Base-by-base conservation (phyloP, 805 yeast species). In the Pichia nanzhaoensis region DNA sequence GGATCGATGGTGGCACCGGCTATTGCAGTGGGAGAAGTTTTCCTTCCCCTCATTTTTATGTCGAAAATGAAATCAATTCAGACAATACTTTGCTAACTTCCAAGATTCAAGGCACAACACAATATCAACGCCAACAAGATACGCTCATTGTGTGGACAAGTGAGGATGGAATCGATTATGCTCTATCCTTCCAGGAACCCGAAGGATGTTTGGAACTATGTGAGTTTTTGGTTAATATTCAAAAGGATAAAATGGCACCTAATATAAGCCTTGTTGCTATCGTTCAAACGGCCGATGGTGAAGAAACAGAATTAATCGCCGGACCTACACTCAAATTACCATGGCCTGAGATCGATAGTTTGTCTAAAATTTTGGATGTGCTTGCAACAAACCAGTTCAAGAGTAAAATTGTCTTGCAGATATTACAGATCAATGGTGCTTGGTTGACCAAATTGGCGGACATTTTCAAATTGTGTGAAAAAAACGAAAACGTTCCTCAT, bases 71-170 rank as follows among this genome's bases (percentile, higher is more conserved):
- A 59, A 67, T 73, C 24, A 73, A 82, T 48, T 68, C 78, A 5
- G 66, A 70, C 2, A 79, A 81, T 24, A 66, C 78, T 10, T 66
- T 91, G 19, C 65, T 91, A 34, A 74, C 76, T 55, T 77, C 90
- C 4, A 71, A 63, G 47, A 69, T 91, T n/a, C 81, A 77, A 55
- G 95, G 95, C 0, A 65, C 76, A 24, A 82, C 80, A 3, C 95
- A 85, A 54, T 91, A 85, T 60, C 97, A 91, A 60, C 75, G 95
- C 57, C 98, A 93, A 58, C 96, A 89, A 58, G 97, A 89, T 47
- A 89, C 97, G 0, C 68, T 91, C 39, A 87, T 91, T 9, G 96
- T 91, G 18, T 91, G 98, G 98, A 84, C 95, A 9, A 96, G 87
- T 57, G 56, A 66, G 2, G 71, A 74, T 17, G 79, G 82, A 7